A percentile compares a stretch with the other conserved stretches of the same genome.
These are phyloP conservation scores for Conoideocrella luteorostrata DNA, from an alignment of 2,329 filamentous ascomycete species.

Conservation along the genomic window DNA sequence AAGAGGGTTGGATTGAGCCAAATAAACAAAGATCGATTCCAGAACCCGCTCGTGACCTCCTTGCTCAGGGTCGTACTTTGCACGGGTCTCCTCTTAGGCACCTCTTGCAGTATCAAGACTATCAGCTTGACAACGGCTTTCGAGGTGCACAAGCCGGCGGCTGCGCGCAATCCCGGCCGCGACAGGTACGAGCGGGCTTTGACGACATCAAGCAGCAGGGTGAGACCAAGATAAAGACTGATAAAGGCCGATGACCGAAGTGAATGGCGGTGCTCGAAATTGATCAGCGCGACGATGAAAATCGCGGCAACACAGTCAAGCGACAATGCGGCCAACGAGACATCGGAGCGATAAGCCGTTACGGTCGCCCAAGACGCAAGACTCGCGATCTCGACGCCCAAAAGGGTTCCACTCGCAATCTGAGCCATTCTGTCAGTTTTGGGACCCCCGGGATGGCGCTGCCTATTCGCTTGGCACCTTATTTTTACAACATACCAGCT, in stretches of 20 bases:
- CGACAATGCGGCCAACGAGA: slow-evolving; percentile 17
- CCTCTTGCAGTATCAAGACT: slow-evolving; percentile 30
- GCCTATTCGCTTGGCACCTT: too few species aligned
- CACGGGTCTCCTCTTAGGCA: slow-evolving; percentile 6
- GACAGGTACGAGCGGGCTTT: slow-evolving; percentile 25
- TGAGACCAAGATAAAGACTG: slow-evolving; percentile 30
- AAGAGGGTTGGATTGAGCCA: slow-evolving; percentile 23
- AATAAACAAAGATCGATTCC: slow-evolving; percentile 18
- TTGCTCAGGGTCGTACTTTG: neutral
- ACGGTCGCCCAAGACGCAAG: slow-evolving; percentile 14
- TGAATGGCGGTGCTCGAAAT: slow-evolving; percentile 26
- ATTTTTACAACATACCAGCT: slow-evolving; percentile 11
- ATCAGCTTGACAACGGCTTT: slow-evolving; percentile 24
- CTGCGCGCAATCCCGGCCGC: slow-evolving; percentile 11
- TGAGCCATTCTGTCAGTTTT: slow-evolving; percentile 5
- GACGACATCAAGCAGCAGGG: slow-evolving; percentile 32
- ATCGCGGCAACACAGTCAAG: slow-evolving; percentile 22
- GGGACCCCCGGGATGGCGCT: neutral
- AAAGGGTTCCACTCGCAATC: slow-evolving; percentile 16
- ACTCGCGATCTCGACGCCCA: slow-evolving; percentile 21
- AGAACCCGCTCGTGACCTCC: slow-evolving; percentile 19
- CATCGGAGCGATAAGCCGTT: slow-evolving; percentile 12
- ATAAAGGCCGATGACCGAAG: slow-evolving; percentile 34
- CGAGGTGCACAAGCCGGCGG: slow-evolving; percentile 23
- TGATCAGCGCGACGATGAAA: slow-evolving; percentile 20